Evolutionary conservation across 163 green algal genomes (phyloP).

Genomic region (Scenedesmus sp.): DNA sequence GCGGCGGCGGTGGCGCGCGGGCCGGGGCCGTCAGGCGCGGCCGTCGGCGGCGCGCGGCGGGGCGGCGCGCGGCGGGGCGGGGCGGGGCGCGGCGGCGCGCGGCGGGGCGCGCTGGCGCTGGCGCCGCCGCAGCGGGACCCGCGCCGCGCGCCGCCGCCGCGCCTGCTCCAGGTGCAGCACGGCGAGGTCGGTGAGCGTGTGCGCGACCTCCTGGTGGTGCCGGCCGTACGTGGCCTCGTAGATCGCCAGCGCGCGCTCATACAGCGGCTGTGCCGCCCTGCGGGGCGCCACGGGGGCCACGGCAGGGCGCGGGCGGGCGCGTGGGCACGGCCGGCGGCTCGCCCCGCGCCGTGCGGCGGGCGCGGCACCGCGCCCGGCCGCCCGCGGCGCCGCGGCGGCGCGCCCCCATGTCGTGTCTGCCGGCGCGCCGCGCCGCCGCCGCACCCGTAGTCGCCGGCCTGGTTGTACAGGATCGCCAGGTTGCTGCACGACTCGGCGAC

Average conservation of each 20-base stretch:
- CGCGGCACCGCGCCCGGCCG: no score
- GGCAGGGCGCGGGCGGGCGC: background rate
- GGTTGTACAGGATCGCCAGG: conserved; percentile 92
- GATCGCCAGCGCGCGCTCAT: conserved; percentile 83
- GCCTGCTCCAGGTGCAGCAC: conserved; percentile 91
- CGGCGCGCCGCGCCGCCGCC: no score
- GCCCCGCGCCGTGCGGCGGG: no score
- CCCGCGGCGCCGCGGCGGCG: no score
- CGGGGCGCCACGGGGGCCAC: no score
- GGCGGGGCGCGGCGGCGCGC: no score
- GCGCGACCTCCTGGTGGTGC: conserved; percentile 82
- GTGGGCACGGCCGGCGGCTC: no score
- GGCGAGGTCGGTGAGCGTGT: conserved; percentile 91
- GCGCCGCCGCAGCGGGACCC: no score
- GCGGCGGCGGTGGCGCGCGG: no score
- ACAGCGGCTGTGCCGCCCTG: conserved; percentile 82
- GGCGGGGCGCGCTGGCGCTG: no score
- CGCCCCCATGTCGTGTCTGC: no score
- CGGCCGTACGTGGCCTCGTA: conserved; percentile 78
- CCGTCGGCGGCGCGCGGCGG: background rate
- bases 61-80: no score
- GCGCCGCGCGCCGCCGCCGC: background rate
- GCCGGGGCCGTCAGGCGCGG: background rate
- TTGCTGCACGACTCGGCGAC: conserved; percentile 84
- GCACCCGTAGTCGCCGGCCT: conserved; percentile 63